These are phyloP conservation scores for Apiospora sp. DNA, from an alignment of 2,329 filamentous ascomycete genomes.

Conservation along the genomic window DNA sequence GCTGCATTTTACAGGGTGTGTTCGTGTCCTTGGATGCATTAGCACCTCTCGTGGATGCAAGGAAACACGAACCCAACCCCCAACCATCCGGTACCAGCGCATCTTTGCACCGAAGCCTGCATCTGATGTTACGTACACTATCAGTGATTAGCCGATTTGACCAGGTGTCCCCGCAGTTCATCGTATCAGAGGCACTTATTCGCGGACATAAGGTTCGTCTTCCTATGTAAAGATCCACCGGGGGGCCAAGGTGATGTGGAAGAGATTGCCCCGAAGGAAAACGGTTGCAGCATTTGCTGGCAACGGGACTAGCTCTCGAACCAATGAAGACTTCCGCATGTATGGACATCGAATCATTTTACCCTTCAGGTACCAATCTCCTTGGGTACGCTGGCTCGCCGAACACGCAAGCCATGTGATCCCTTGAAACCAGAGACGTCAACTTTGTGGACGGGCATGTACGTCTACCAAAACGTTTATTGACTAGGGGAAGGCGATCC, in stretches of 20 bases:
- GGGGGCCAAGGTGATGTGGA: not conserved
- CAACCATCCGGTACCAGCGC: constrained; percentile 1
- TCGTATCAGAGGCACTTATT: not conserved
- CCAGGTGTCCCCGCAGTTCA: not conserved
- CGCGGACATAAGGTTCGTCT: not conserved
- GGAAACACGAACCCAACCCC: not conserved
- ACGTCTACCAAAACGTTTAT: not conserved
- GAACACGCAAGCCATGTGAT: constrained; percentile 6
- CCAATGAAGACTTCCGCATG: not conserved
- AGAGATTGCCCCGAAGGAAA: not conserved
- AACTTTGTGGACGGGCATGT: not conserved
- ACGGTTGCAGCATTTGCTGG: constrained; percentile 4
- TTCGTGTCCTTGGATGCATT: not conserved
- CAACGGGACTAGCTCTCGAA: not conserved
- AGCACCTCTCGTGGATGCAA: not conserved
- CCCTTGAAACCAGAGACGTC: not conserved
- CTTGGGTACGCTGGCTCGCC: not conserved
- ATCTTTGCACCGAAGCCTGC: not conserved
- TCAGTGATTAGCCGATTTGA: not conserved
- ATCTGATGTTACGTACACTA: not conserved
- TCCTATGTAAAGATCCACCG: not conserved
- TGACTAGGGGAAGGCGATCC: not conserved
- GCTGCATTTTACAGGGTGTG: not conserved
- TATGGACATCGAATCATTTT: not conserved
- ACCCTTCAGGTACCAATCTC: not conserved